A percentile compares a stretch with the other conserved stretches of the same genome.
phyloP scores from a whole-genome alignment of 2,329 filamentous ascomycete species.

The Fusarium sacchari region DNA sequence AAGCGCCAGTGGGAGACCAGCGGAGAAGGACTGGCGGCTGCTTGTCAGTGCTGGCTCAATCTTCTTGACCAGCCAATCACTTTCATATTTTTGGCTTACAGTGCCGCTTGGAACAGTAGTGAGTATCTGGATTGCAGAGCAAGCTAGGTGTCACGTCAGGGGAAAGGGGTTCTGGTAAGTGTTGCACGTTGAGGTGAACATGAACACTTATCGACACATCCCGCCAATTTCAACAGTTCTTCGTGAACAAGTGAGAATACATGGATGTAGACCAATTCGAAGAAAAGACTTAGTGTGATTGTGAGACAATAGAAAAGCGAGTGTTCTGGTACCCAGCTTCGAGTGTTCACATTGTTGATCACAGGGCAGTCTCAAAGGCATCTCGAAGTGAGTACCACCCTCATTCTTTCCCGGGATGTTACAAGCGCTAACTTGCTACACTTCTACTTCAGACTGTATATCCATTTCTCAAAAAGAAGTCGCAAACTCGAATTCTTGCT shows the following conservation, averaged over 20 bases:
- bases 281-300: neutral
- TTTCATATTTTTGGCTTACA: too few species aligned
- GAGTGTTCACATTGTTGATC: neutral
- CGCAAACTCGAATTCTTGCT: neutral
- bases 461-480: fast-evolving
- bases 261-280: fast-evolving
- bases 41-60: neutral
- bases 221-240: neutral
- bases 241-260: fast-evolving
- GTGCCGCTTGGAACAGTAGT: neutral
- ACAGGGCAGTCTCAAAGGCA: neutral
- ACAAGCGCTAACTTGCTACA: too few species aligned
- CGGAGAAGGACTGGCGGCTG: neutral
- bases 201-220: fast-evolving
- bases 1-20: neutral
- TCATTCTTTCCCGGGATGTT: fast-evolving
- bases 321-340: neutral
- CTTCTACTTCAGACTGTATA: too few species aligned
- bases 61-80: fast-evolving
- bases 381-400: neutral
- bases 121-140: neutral
- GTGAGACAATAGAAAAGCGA: fast-evolving
- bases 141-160: too few species aligned
- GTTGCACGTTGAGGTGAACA: neutral
- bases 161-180: neutral